These are phyloP conservation scores for Exserohilum turcica DNA, from an alignment of 2,329 filamentous ascomycete species.

Conservation along the genomic window DNA sequence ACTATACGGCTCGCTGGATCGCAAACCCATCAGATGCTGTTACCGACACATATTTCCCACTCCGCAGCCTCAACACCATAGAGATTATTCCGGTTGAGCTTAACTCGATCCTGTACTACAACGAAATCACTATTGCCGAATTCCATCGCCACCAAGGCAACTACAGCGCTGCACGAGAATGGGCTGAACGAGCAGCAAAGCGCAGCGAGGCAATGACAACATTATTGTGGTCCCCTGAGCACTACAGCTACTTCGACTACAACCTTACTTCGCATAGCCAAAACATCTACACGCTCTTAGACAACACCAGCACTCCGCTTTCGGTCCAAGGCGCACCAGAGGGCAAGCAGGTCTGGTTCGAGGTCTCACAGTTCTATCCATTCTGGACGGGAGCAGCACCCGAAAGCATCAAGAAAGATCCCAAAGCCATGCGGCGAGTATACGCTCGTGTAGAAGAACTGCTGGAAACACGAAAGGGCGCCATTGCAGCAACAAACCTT, in stretches of 20 bases:
- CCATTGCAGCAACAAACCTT: constrained; percentile 67
- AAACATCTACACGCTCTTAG: constrained; percentile 58
- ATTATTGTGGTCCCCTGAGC: constrained; percentile 68
- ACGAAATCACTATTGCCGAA: constrained; percentile 63
- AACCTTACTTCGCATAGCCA: constrained; percentile 65
- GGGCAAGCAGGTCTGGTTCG: constrained; percentile 63
- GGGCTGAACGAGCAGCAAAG: constrained; percentile 56
- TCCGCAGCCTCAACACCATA: constrained; percentile 65
- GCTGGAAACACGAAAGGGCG: constrained; percentile 60
- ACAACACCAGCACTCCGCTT: constrained; percentile 49
- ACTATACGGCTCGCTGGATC: constrained; percentile 66
- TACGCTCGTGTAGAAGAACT: constrained; percentile 61
- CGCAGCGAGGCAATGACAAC: constrained; percentile 67
- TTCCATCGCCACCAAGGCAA: constrained; percentile 62
- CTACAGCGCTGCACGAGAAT: constrained; percentile 55
- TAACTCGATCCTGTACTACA: constrained; percentile 70
- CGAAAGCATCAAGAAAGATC: constrained; percentile 61
- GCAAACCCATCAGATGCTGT: constrained; percentile 62
- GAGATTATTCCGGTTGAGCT: constrained; percentile 68
- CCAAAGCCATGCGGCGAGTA: constrained; percentile 60
- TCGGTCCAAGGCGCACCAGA: constrained; percentile 54
- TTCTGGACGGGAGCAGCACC: constrained; percentile 73
- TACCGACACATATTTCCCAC: constrained; percentile 66
- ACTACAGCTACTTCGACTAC: constrained; percentile 71
- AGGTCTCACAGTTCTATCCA: constrained; percentile 67